phyloP scores from a whole-genome alignment of 306 rosid genomes.

The Quercus suber region DNA sequence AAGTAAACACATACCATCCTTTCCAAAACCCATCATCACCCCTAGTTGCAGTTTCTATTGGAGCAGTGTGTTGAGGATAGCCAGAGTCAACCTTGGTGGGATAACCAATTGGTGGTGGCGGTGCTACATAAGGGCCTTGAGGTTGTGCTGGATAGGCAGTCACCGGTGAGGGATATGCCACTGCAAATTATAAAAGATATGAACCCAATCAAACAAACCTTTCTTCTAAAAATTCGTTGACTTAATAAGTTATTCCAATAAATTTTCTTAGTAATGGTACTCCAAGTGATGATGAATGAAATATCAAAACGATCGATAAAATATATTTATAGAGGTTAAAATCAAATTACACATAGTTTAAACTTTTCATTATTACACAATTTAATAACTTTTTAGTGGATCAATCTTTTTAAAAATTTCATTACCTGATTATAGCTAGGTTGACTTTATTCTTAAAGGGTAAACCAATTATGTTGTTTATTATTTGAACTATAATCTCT shows the following conservation, averaged over 20 bases:
- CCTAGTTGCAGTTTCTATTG: slow-evolving; percentile 3
- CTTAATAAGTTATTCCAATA: neutral
- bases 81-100: slow-evolving; percentile 4
- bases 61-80: neutral
- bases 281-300: too few species aligned
- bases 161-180: neutral
- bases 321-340: too few species aligned
- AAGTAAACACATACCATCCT: slow-evolving; percentile 15
- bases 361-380: too few species aligned
- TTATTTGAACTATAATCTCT: too few species aligned
- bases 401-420: too few species aligned
- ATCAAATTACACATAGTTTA: too few species aligned
- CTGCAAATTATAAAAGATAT: neutral
- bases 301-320: too few species aligned
- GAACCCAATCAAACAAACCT: neutral
- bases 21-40: slow-evolving; percentile 27
- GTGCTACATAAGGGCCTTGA: neutral
- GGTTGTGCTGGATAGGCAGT: neutral
- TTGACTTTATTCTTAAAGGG: too few species aligned
- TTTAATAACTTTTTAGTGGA: too few species aligned
- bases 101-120: slow-evolving; percentile 22
- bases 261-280: too few species aligned
- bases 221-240: neutral
- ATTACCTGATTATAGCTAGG: too few species aligned
- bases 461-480: too few species aligned